Evolutionary conservation across 108 stramenopile genomes (phyloP), one percentile per base, ranked within the genome.

Genomic region (Conticribra weissflogii): DNA sequence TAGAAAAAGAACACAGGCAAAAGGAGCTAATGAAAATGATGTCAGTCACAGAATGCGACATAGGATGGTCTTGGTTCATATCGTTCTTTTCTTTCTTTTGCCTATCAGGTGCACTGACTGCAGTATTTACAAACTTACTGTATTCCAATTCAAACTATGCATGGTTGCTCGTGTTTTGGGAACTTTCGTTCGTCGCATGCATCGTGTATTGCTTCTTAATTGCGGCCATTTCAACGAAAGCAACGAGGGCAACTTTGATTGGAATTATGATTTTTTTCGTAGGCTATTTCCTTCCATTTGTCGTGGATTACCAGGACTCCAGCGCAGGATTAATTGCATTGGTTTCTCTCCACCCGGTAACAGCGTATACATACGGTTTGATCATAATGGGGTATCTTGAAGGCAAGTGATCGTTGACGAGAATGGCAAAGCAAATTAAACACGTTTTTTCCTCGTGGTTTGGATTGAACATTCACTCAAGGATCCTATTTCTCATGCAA

Each of bases 11-110:
- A 58, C 62, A 82, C 25, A 79, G 86, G 16, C 92, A 93, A 68
- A 93, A 93, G 63, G 92, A 93, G 64, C 81, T 93, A 3, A 88
- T 93, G 88, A 93, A 93, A 66, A 93, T 93, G 88, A 93, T 93
- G 92, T 75, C 78, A 28, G 86, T 93, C 9, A 76, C 81, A 2
- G 92, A 93, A 68, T 76, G 79, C n/a, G 68, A 61, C 47, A 83
- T 84, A 33, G 83, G 62, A 12, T 72, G 71, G 63, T 89, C 89
- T 5, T 93, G 89, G 92, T 90, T 89, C 64, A 12, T 84, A 22
- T 75, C 82, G 30, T 90, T 85, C 54, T 79, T 74, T 33, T 24
- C 57, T 16, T 82, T 93, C 59, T 81, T 88, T 66, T 50, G 87
- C 27, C 21, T 87, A 8, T 78, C 85, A 1, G 88, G 83, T 2